Base-by-base conservation (phyloP, 2,329 filamentous ascomycete species). In the Talaromyces albobiverticillius region DNA sequence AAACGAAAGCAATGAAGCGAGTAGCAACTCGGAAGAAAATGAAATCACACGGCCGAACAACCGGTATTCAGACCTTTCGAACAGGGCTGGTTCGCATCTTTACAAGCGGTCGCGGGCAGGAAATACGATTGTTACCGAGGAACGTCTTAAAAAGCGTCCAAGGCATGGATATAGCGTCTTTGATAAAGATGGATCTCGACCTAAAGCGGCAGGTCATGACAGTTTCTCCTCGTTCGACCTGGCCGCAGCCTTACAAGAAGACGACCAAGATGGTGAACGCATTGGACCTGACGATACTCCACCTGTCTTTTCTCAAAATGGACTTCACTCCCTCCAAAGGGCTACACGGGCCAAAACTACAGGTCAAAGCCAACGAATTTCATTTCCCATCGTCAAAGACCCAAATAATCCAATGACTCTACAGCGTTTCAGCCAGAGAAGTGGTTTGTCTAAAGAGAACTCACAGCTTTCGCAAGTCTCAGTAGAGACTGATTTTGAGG, bases 371-470 rank as follows among this genome's bases (percentile, higher is more conserved):
- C 64, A 77, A 58, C 78, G 76, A 20, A 74, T 90, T 23, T 79
- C 79, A 25, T 95, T 90, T 63, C 81, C 87, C 1, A 82, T 91
- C 11, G 88, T 93, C 20, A 95, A 95, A 70, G 84, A 93, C 61
- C 81, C 86, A 1, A 80, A 84, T 61, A 83, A 89, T 61, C 80
- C 82, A 4, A 78, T 77, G 55, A 88, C 86, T 0, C 75, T 79
- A 25, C 61, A 84, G 43, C 82, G 85, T 42, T 74, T 90, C 26
- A 90, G 86, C 42, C 89, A 93, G 67, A 77, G 79, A 45, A 82
- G 79, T 52, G 73, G 69, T 49, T 80, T 80, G 32, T 82, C 83
- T 36, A 78, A 78, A 52, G 79, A 75, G 46, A 59, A 58, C 3
- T 57, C 56, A 4, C 61, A 67, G 26, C 47, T 54, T 22, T 60